These are phyloP conservation scores for Nigrospora osmanthi DNA, from an alignment of 2,329 filamentous ascomycete species.

Conservation along the genomic window DNA sequence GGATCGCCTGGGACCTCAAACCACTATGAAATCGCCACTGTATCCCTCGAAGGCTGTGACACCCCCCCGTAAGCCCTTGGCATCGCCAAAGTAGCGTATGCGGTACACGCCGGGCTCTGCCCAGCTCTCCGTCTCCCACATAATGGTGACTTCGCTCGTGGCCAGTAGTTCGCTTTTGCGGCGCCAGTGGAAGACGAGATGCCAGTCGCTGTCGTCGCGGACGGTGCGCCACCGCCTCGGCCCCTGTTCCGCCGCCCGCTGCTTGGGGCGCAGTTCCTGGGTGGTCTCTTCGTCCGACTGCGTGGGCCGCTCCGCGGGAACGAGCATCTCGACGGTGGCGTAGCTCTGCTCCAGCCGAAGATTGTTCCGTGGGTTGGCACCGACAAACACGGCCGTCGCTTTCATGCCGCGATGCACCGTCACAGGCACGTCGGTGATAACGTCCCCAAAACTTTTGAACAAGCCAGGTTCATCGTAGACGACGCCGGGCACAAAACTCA, in stretches of 20 bases:
- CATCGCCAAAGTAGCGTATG: conserved; percentile 74
- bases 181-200: conserved; percentile 71
- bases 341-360: conserved; percentile 71
- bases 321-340: conserved; percentile 62
- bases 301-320: conserved; percentile 16
- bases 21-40: conserved; percentile 42
- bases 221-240: conserved; percentile 53
- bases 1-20: not conserved
- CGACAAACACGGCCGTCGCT: conserved; percentile 65
- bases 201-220: conserved; percentile 76
- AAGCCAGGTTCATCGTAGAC: conserved; percentile 61
- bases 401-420: conserved; percentile 49
- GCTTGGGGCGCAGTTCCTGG: not conserved
- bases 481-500: conserved; percentile 74
- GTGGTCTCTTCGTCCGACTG: conserved; percentile 1
- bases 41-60: conserved; percentile 63
- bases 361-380: conserved; percentile 84
- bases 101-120: conserved; percentile 59
- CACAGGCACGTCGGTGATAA: conserved; percentile 43
- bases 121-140: conserved; percentile 66
- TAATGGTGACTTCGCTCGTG: conserved; percentile 66
- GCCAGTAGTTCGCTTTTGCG: conserved; percentile 62
- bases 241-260: not conserved
- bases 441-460: conserved; percentile 62
- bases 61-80: conserved; percentile 54